phyloP scores from a whole-genome alignment of 2,329 filamentous ascomycete genomes.

The Fusarium sulawesiense region DNA sequence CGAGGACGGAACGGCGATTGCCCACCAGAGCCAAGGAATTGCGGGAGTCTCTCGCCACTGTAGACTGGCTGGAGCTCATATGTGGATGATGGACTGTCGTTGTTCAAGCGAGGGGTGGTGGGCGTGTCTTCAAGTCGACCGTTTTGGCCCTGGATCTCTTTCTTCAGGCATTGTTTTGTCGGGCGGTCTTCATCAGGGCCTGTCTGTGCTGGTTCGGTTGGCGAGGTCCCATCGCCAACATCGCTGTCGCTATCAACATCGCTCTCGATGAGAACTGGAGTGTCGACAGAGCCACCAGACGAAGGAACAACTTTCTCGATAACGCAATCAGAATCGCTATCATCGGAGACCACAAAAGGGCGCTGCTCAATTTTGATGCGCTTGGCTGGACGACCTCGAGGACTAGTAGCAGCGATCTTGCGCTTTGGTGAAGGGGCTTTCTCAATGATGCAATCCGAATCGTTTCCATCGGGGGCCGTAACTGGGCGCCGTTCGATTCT shows the following conservation, averaged over 20 bases:
- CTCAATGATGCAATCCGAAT: not conserved
- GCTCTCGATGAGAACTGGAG: not conserved
- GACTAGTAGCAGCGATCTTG: slow-evolving; percentile 11
- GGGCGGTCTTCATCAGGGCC: not conserved
- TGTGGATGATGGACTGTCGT: not conserved
- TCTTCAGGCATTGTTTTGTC: slow-evolving; percentile 1
- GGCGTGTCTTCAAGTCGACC: not conserved
- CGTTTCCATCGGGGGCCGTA: not conserved
- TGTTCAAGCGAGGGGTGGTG: not conserved
- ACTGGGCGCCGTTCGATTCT: not conserved
- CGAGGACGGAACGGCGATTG: slow-evolving; percentile 31
- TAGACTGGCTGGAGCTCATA: slow-evolving; percentile 37
- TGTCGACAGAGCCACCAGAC: not conserved
- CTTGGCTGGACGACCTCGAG: slow-evolving; percentile 17
- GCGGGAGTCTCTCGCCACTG: slow-evolving; percentile 23
- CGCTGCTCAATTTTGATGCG: slow-evolving; percentile 1
- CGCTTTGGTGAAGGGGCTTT: slow-evolving; percentile 19
- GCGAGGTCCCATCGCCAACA: slow-evolving; percentile 7
- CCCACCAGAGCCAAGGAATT: slow-evolving; percentile 1
- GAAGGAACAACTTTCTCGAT: slow-evolving; percentile 32
- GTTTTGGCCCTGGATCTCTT: not conserved
- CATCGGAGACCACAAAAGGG: not conserved
- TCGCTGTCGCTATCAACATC: slow-evolving; percentile 1
- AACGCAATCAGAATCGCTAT: slow-evolving; percentile 32
- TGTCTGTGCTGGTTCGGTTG: not conserved